Base-by-base conservation (phyloP, 768 basidiomycete genomes). In the Coprinopsis cinerea region DNA sequence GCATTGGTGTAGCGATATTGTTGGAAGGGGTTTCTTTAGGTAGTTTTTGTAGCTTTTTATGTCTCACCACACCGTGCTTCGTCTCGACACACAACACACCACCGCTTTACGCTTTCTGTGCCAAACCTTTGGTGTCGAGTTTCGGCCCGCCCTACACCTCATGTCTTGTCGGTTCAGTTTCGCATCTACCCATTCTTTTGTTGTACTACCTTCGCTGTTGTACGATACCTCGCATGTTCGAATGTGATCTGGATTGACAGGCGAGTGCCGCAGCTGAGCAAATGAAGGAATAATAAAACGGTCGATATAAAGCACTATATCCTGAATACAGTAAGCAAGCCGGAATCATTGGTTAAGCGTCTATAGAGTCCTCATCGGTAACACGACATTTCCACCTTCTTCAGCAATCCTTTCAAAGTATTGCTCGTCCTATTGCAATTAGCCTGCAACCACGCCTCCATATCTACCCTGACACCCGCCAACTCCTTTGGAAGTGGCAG, bases 341-440 rank as follows among this genome's bases (percentile, higher is more conserved):
- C 9, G 9, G 30, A 34, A n/a, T 9, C 9, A 34, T 9, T 9
- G n/a, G 9, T 9, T 9, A 17, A 26, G 41, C 20, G 24, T 6
- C 4, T 14, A 40, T 13, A 40, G 17, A 9, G 41, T 7, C 11
- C 41, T 43, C 23, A 23, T 39, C 6, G 10, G 17, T 68, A 71
- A 59, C 71, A 77, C 2, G 79, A 76, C 48, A 83, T 61, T 61
- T 88, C 85, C 10, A 92, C 78, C 69, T 89, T 91, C 74, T 90
- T 91, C 59, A 92, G 64, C 56, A 92, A 64, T 0, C 84, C 85
- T 64, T 90, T 91, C 56, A 92, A 67, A 14, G 83, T 86, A 55
- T 82, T 83, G 57, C 83, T 87, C 44, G 82, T 82, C 64, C 91
- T 83, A 62, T 89, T 89, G 58, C 92, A 92, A 61, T 95, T 93